Percentiles rank a stretch among this genome's conserved stretches.
Conservation (phyloP, 78 protist genomes). For the Isochrysis galbana region DNA sequence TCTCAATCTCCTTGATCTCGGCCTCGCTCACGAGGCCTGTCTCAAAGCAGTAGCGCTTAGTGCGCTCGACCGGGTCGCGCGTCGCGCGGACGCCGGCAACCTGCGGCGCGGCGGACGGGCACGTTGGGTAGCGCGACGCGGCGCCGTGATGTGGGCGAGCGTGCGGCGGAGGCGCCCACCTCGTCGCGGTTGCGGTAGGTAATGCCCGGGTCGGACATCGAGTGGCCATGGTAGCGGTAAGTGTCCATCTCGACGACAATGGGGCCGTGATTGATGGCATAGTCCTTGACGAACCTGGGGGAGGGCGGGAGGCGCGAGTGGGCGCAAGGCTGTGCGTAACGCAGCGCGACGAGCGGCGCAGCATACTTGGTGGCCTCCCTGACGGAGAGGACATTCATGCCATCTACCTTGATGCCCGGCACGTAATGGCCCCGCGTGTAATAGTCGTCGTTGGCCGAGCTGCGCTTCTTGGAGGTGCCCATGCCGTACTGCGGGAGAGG, state of each 20-base stretch:
- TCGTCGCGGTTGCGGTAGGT: slow-evolving; percentile 74
- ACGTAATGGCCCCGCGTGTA: slow-evolving; percentile 91
- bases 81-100: not conserved
- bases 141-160: not conserved
- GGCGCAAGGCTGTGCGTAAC: not conserved
- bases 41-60: slow-evolving; percentile 52
- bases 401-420: slow-evolving; percentile 91
- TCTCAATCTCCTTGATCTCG: slow-evolving; percentile 74
- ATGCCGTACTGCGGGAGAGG: slow-evolving; percentile 94
- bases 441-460: slow-evolving; percentile 81
- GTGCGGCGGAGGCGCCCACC: not conserved
- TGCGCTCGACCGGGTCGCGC: slow-evolving; percentile 21
- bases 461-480: slow-evolving; percentile 88
- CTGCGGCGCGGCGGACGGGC: not conserved
- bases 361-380: slow-evolving; percentile 5
- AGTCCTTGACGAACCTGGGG: not conserved
- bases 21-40: slow-evolving; percentile 69
- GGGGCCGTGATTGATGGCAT: not conserved
- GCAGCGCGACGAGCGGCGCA: not conserved
- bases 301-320: not conserved
- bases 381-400: slow-evolving; percentile 91
- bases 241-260: slow-evolving; percentile 84
- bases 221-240: slow-evolving; percentile 96
- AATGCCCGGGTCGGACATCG: slow-evolving; percentile 97
- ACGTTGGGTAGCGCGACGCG: not conserved